Evolutionary conservation across 2,329 filamentous ascomycete genomes (phyloP).

Genomic region (Paraphoma chrysanthemicola): DNA sequence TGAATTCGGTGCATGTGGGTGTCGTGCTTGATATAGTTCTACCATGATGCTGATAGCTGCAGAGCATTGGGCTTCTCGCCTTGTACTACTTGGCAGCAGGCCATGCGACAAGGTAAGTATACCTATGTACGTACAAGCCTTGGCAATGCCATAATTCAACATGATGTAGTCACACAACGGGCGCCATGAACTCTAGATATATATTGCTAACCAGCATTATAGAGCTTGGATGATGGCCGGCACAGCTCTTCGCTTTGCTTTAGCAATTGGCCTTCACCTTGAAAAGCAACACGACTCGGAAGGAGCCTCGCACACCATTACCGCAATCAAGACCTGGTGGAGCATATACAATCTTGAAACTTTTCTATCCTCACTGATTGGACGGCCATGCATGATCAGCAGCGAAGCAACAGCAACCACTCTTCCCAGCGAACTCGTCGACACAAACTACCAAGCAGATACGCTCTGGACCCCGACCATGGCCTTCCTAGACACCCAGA

Average conservation of each 20-base stretch:
- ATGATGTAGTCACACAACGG: conserved; percentile 3
- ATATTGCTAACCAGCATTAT: not conserved
- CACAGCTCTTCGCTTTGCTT: not conserved
- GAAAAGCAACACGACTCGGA: conserved; percentile 9
- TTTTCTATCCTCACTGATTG: conserved; percentile 42
- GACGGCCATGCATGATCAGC: conserved; percentile 41
- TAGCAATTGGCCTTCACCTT: conserved; percentile 2
- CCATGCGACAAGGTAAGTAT: not conserved
- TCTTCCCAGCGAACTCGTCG: conserved; percentile 16
- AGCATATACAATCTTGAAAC: conserved; percentile 42
- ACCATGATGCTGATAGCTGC: not conserved
- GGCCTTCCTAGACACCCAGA: conserved; percentile 10
- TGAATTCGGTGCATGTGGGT: conserved; percentile 11
- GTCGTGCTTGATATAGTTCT: not conserved
- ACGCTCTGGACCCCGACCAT: not conserved
- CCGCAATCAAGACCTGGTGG: conserved; percentile 45
- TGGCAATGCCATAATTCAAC: not conserved
- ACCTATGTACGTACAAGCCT: not conserved
- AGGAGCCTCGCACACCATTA: conserved; percentile 29
- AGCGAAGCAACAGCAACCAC: conserved; percentile 34
- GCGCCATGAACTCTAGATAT: too few species aligned
- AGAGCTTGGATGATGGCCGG: conserved; percentile 8
- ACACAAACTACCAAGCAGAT: not conserved
- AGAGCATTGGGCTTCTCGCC: not conserved
- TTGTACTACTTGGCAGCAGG: not conserved